Conservation (phyloP, 441 rosid genomes). For the Dalechampia spathulata region DNA sequence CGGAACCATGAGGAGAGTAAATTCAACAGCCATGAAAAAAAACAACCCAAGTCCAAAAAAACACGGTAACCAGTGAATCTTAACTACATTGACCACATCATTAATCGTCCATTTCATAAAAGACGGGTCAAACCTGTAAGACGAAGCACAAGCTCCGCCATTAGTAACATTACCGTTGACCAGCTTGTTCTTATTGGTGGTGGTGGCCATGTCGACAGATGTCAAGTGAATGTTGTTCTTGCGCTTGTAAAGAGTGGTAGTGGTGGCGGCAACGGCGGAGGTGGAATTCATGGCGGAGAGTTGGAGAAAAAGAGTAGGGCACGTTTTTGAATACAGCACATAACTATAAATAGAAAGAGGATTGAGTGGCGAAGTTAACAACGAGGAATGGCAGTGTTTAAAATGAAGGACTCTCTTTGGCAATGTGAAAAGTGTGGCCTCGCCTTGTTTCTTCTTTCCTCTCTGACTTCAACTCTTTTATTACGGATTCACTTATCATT, state of each 20-base stretch:
- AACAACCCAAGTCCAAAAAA: slow-evolving; percentile 55
- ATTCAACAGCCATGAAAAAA: slow-evolving; percentile 92
- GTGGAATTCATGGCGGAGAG: slow-evolving; percentile 22
- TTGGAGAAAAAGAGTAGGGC: too few relatives aligned
- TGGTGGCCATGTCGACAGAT: not conserved
- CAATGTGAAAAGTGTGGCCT: too few relatives aligned
- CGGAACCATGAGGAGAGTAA: slow-evolving; percentile 88
- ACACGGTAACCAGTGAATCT: slow-evolving; percentile 62
- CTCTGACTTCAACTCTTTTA: too few relatives aligned
- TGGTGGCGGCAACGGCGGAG: slow-evolving; percentile 20
- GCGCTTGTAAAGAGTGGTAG: slow-evolving; percentile 20
- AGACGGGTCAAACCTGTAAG: slow-evolving; percentile 27
- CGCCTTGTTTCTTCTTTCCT: too few relatives aligned
- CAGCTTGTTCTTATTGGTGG: too few relatives aligned
- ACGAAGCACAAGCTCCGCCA: not conserved
- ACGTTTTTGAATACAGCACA: too few relatives aligned
- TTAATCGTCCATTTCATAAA: slow-evolving; percentile 53
- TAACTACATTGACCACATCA: slow-evolving; percentile 47
- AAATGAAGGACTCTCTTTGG: too few relatives aligned
- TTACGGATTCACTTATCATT: too few relatives aligned
- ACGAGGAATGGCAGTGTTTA: too few relatives aligned
- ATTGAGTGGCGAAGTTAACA: too few relatives aligned
- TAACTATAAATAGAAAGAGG: too few relatives aligned
- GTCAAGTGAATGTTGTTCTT: not conserved
- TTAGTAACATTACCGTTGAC: slow-evolving; percentile 17